These are phyloP conservation scores for Pyronema domesticum DNA, from an alignment of 495 filamentous ascomycete genomes.

Conservation along the genomic window DNA sequence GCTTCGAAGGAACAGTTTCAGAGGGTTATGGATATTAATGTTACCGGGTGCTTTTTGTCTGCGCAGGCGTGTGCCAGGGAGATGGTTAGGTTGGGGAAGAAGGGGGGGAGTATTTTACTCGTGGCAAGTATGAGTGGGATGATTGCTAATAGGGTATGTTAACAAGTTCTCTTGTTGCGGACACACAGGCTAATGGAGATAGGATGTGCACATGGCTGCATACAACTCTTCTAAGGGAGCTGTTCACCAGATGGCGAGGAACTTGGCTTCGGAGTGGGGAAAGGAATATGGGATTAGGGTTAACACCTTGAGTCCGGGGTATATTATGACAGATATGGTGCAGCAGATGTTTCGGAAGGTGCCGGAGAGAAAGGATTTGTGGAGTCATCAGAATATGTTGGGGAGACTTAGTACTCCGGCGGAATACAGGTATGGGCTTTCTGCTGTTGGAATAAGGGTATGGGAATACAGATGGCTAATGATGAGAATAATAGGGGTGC, in stretches of 20 bases:
- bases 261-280: slow-evolving; percentile 78
- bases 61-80: slow-evolving; percentile 52
- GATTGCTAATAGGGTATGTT: slow-evolving; percentile 41
- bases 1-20: slow-evolving; percentile 49
- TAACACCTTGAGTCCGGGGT: slow-evolving; percentile 87
- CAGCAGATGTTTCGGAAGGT: slow-evolving; percentile 52
- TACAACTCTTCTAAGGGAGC: slow-evolving; percentile 87
- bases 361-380: slow-evolving; percentile 56
- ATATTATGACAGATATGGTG: slow-evolving; percentile 88
- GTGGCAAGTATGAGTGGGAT: slow-evolving; percentile 68
- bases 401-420: slow-evolving; percentile 57
- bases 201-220: slow-evolving; percentile 17
- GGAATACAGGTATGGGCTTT: slow-evolving; percentile 39
- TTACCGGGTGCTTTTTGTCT: slow-evolving; percentile 61
- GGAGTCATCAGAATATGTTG: slow-evolving; percentile 83
- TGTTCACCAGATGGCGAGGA: slow-evolving; percentile 65
- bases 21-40: slow-evolving; percentile 57
- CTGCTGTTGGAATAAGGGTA: neutral
- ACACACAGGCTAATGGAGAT: neutral
- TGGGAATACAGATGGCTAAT: neutral
- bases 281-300: slow-evolving; percentile 61
- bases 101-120: slow-evolving; percentile 33
- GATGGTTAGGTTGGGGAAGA: slow-evolving; percentile 36
- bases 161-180: neutral
- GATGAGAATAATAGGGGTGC: slow-evolving; percentile 32